Evolutionary conservation across 2,329 filamentous ascomycete genomes (phyloP), one percentile per base, ranked within the genome.

Genomic region (Phyllosticta capitalensis): DNA sequence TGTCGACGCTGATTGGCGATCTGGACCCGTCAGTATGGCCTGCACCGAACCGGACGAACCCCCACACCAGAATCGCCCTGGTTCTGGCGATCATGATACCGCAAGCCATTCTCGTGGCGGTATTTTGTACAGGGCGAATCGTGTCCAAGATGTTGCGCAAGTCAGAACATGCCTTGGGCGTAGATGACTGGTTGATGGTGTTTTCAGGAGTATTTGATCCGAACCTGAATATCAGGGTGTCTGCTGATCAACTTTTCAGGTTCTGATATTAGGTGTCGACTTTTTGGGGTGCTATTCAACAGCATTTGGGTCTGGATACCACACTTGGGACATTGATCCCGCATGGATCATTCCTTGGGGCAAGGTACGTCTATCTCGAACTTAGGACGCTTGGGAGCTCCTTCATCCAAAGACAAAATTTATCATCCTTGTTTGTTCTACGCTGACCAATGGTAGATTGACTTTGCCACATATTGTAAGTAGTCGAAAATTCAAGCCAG

Each of bases 111-210:
- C 52, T 69, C 3, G 64, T 65, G 5, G 21, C 58, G 1, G n/a
- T 48, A 2, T 62, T 64, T 28, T 58, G 38, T 17, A 22, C 30
- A 3, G 55, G 54, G 14, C 52, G 62, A 12, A 30, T 64, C 19
- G 67, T 68, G 55, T 67, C 68, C 22, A 66, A 68, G 26, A 65
- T 67, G n/a, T 52, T 55, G 48, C 58, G 53, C 14, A 64, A 67
- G 2, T 55, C 67, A 14, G 63, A 69, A 1, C 59, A 60, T 38
- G 66, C 67, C 9, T 56, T 71, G 7, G 67, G 67, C 2, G 38
- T 20, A 7, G 68, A 69, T 54, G 68, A 69, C 59, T 67, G 66
- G 60, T 60, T 65, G n/a, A 69, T 69, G 68, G 54, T 66, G 7
- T 20, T 64, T 5, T 68, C 68, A 51, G 63, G 65, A 63, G 30